These are phyloP conservation scores for Lipomyces starkeyi DNA, from an alignment of 805 yeast genomes.

Conservation along the genomic window DNA sequence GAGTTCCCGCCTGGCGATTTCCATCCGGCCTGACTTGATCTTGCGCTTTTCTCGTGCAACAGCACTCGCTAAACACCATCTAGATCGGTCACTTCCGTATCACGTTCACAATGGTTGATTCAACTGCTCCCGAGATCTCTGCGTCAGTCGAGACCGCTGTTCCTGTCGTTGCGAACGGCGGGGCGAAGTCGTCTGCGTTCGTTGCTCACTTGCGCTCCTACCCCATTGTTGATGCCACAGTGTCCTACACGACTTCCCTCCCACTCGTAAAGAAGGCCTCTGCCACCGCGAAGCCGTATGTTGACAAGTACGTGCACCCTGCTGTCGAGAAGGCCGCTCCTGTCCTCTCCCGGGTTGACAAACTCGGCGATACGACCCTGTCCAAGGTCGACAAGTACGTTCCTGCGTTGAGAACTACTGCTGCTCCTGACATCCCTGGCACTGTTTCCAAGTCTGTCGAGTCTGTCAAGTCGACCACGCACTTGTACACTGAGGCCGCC, in stretches of 20 bases:
- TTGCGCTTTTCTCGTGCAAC: background rate
- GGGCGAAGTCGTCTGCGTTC: slow-evolving; percentile 26
- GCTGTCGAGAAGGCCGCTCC: slow-evolving; percentile 52
- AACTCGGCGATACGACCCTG: slow-evolving; percentile 61
- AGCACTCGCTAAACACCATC: background rate
- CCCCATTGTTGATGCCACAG: slow-evolving; percentile 33
- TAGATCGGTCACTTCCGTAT: background rate
- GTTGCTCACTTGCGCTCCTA: slow-evolving; percentile 33
- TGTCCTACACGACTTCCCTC: slow-evolving; percentile 31
- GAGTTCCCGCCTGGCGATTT: background rate
- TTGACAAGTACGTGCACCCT: slow-evolving; percentile 43
- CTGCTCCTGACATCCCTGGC: slow-evolving; percentile 58
- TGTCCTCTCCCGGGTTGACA: slow-evolving; percentile 57
- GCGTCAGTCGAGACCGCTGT: slow-evolving; percentile 3
- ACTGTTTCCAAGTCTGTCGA: slow-evolving; percentile 50
- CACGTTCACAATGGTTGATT: background rate
- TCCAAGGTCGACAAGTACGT: slow-evolving; percentile 59
- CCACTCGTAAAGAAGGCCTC: slow-evolving; percentile 33
- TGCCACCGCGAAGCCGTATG: slow-evolving; percentile 35
- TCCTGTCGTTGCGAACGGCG: slow-evolving; percentile 12
- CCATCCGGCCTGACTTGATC: background rate
- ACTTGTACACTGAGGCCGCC: slow-evolving; percentile 46
- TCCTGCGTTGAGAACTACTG: slow-evolving; percentile 65
- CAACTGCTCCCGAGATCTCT: background rate
- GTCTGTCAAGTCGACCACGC: slow-evolving; percentile 46